A percentile compares a stretch with the other conserved stretches of the same genome.
Evolutionary conservation across 2,329 filamentous ascomycete genomes (phyloP).

Genomic region (Monosporascus sp.): DNA sequence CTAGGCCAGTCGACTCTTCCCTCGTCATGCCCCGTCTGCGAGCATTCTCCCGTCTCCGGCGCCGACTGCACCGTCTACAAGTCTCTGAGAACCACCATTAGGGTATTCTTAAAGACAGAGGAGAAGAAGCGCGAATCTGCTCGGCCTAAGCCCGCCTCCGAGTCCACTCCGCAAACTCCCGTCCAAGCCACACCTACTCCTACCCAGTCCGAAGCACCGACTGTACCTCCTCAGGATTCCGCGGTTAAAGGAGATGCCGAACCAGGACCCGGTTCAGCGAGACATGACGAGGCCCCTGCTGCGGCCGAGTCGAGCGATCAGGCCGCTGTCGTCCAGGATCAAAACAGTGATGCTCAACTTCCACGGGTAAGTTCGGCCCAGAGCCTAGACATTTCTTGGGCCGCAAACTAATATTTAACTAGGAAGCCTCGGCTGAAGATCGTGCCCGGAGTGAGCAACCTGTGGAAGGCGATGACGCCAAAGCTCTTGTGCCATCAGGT

Average conservation of each 20-base stretch:
- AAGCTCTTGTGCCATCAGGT: constrained; percentile 17
- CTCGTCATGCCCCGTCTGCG: constrained; percentile 84
- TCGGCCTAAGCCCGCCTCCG: constrained; percentile 40
- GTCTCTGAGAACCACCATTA: constrained; percentile 83
- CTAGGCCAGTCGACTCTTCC: constrained; percentile 71
- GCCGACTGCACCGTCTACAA: constrained; percentile 88
- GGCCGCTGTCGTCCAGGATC: not conserved
- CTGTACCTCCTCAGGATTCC: constrained; percentile 8
- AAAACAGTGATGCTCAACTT: constrained; percentile 10
- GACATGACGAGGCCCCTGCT: not conserved
- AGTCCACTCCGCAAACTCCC: constrained; percentile 34
- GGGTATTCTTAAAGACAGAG: constrained; percentile 83
- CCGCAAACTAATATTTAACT: constrained; percentile 3
- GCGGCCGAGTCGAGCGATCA: constrained; percentile 1
- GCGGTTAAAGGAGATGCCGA: constrained; percentile 7
- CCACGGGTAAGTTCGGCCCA: constrained; percentile 7
- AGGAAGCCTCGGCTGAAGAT: constrained; percentile 7
- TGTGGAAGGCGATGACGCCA: constrained; percentile 5
- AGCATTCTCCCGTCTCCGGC: constrained; percentile 80
- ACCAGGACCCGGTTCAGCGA: constrained; percentile 2
- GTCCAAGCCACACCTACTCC: constrained; percentile 35
- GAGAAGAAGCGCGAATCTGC: constrained; percentile 79
- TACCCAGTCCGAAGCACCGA: constrained; percentile 22
- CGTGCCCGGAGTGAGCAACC: constrained; percentile 5
- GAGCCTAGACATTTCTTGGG: not conserved